Evolutionary conservation across 2,329 filamentous ascomycete genomes (phyloP), one percentile per base, ranked within the genome.

Genomic region (Colletotrichum eremochloae): DNA sequence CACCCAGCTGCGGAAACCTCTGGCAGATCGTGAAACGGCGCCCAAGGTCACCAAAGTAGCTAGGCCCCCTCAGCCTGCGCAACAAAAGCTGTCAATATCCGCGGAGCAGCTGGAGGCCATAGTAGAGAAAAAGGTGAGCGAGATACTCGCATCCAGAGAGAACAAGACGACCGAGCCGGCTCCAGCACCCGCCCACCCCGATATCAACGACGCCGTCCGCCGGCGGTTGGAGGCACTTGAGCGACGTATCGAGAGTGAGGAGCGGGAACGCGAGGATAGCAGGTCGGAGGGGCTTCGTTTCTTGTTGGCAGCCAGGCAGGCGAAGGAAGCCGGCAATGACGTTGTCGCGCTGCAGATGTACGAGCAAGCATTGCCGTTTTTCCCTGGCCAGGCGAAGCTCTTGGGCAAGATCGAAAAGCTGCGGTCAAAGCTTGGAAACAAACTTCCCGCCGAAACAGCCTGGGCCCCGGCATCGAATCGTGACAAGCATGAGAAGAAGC

Each of bases 71-170:
- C 72, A 73, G 8, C 38, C 74, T 60, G 63, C 60, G 63, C 68
- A 75, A 74, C 77, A 74, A 74, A 82, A 75, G 75, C 77, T 81
- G 75, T 87, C 84, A 80, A 86, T 94, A 11, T 92, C 91, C 0
- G 89, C 91, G 24, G 92, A 91, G 15, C 92, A 91, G 64, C 97
- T 98, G 72, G 95, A 98, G 80, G 94, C 95, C 50, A 91, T 98
- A 83, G 94, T 98, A 1, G 94, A 97, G 81, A 94, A 93, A 76
- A 97, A 97, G 78, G 94, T 98, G 0, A 92, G 93, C 72, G 95
- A 97, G 82, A 95, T 96, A 46, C 86, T 98, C 1, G 94, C 95
- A 0, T 91, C 92, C n/a, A 90, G 92, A 65, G 90, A 89, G 1
- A 79, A 89, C 20, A 87, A 88, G 74, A 89, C 92, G 53, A 82